Conservation (phyloP, 225 moss, liverwort and hornwort species). For the Lunularia cruciata region DNA sequence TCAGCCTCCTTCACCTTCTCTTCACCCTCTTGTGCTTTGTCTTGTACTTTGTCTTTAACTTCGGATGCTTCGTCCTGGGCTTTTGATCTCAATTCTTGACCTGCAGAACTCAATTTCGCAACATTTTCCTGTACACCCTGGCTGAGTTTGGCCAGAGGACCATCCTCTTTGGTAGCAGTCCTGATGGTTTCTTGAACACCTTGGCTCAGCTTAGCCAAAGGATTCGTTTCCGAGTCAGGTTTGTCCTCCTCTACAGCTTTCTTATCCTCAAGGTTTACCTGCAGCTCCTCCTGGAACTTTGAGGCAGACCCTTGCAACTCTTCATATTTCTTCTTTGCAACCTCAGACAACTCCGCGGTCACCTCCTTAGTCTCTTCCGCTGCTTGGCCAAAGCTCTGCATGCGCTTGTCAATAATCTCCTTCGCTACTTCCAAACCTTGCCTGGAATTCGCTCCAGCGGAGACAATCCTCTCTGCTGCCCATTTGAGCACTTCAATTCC, state of each 20-base stretch:
- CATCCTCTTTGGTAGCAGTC: constrained; percentile 29
- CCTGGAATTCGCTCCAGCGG: constrained; percentile 23
- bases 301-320: constrained; percentile 28
- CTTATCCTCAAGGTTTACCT: constrained; percentile 36
- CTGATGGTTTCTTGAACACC: constrained; percentile 20
- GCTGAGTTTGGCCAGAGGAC: constrained; percentile 29
- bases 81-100: constrained; percentile 12
- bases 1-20: neutral
- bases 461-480: constrained; percentile 31
- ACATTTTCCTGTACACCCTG: constrained; percentile 24
- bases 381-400: constrained; percentile 38
- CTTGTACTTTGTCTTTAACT: too few relatives aligned
- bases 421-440: constrained; percentile 28
- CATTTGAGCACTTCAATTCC: constrained; percentile 39
- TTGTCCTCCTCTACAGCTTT: constrained; percentile 33
- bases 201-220: constrained; percentile 20
- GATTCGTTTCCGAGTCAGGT: constrained; percentile 35
- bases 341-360: constrained; percentile 35
- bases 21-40: neutral
- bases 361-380: constrained; percentile 38
- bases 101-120: constrained; percentile 21
- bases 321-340: constrained; percentile 27
- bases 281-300: constrained; percentile 34
- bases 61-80: neutral
- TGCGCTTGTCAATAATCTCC: constrained; percentile 28